Evolutionary conservation across 805 yeast species (phyloP).

Genomic region (Sugiyamaella lignohabitans): DNA sequence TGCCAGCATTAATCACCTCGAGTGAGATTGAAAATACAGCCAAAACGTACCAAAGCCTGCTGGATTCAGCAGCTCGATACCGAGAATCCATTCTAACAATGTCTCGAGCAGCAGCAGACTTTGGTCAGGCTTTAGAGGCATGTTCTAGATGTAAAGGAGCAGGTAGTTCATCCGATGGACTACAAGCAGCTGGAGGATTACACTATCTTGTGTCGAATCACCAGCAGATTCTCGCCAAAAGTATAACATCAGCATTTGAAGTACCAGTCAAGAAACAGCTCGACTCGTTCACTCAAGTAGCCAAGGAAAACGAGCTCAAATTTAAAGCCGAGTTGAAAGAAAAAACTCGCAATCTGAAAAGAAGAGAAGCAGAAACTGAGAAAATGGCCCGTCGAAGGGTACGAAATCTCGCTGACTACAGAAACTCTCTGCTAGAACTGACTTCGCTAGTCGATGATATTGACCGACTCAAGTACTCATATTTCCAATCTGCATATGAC

Average conservation of each 20-base stretch:
- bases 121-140: conserved; percentile 64
- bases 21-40: conserved; percentile 51
- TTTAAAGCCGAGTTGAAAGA: conserved; percentile 50
- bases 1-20: conserved; percentile 54
- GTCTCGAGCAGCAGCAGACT: conserved; percentile 58
- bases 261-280: conserved; percentile 45
- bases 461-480: conserved; percentile 67
- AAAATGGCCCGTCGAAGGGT: conserved; percentile 53
- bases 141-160: conserved; percentile 59
- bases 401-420: conserved; percentile 62
- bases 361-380: conserved; percentile 55
- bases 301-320: conserved; percentile 42
- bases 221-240: conserved; percentile 58
- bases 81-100: conserved; percentile 41
- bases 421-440: conserved; percentile 57
- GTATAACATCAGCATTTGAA: conserved; percentile 50
- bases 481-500: conserved; percentile 57
- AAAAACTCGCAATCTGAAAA: conserved; percentile 47
- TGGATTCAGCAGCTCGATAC: conserved; percentile 43
- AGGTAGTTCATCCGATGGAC: conserved; percentile 53
- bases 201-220: conserved; percentile 73
- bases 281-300: conserved; percentile 39
- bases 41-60: conserved; percentile 42
- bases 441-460: conserved; percentile 74
- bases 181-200: conserved; percentile 67